Conservation (phyloP, 257 asterid species). For the Solanum sitiens region DNA sequence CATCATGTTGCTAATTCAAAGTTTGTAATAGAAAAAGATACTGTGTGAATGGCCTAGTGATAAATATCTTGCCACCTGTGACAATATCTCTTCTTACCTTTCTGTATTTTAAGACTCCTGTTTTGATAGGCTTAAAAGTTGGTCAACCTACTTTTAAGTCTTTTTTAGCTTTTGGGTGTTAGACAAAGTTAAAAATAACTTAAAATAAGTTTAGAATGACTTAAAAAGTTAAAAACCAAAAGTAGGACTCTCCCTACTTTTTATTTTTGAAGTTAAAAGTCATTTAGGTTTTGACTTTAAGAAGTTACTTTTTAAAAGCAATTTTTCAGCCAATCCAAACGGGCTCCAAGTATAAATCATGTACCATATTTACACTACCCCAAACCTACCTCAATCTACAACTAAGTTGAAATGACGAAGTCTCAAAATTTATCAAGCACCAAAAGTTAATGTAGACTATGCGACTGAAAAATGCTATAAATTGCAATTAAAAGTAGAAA, state of each 20-base stretch:
- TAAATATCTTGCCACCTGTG: not conserved
- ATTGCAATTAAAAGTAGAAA: not conserved
- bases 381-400: not conserved
- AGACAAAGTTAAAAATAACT: not conserved
- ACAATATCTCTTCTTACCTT: not conserved
- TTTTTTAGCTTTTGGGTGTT: not conserved
- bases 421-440: not conserved
- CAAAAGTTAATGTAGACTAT: not conserved
- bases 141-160: not conserved
- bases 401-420: not conserved
- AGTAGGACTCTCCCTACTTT: not conserved
- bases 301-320: not conserved
- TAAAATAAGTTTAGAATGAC: not conserved
- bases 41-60: not conserved
- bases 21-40: not conserved
- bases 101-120: not conserved
- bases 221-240: not conserved
- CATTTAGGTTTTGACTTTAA: not conserved
- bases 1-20: not conserved
- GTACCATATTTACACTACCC: not conserved
- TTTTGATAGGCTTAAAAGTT: not conserved
- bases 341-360: not conserved
- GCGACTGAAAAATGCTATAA: not conserved
- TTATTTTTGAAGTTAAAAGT: not conserved
- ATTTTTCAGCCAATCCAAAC: not conserved